Percentiles rank a stretch among this genome's conserved stretches.
phyloP scores from a whole-genome alignment of 169 alveolate genomes.

The Miamiensis avidus region DNA sequence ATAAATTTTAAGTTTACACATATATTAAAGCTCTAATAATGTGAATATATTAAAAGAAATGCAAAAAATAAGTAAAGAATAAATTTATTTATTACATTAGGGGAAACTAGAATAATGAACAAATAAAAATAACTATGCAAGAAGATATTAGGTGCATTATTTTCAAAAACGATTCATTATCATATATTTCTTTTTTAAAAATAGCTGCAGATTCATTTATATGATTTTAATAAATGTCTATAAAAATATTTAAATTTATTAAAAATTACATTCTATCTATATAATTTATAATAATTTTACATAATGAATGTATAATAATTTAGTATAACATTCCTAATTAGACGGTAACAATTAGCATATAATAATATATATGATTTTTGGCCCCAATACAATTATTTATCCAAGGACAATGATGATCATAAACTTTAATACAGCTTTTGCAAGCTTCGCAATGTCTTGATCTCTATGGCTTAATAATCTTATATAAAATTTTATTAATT shows the following conservation, averaged over 20 bases:
- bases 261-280: too few relatives aligned
- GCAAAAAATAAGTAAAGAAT: too few relatives aligned
- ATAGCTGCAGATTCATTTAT: neutral
- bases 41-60: too few relatives aligned
- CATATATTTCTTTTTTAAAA: neutral
- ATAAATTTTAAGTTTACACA: too few relatives aligned
- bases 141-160: neutral
- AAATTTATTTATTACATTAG: neutral
- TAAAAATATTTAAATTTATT: too few relatives aligned
- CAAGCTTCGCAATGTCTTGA: constrained; percentile 78
- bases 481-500: too few relatives aligned
- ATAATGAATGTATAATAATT: too few relatives aligned
- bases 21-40: neutral
- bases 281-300: neutral
- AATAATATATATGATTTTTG: constrained; percentile 44
- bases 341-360: constrained; percentile 15
- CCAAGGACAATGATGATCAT: constrained; percentile 87
- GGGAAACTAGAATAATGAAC: neutral
- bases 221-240: neutral
- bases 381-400: constrained; percentile 79
- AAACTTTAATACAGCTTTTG: constrained; percentile 66
- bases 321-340: constrained; percentile 3
- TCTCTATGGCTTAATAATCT: constrained; percentile 49
- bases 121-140: neutral
- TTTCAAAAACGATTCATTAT: neutral